phyloP scores from a whole-genome alignment of 2,329 filamentous ascomycete species.

The Tolypocladium capitatum region DNA sequence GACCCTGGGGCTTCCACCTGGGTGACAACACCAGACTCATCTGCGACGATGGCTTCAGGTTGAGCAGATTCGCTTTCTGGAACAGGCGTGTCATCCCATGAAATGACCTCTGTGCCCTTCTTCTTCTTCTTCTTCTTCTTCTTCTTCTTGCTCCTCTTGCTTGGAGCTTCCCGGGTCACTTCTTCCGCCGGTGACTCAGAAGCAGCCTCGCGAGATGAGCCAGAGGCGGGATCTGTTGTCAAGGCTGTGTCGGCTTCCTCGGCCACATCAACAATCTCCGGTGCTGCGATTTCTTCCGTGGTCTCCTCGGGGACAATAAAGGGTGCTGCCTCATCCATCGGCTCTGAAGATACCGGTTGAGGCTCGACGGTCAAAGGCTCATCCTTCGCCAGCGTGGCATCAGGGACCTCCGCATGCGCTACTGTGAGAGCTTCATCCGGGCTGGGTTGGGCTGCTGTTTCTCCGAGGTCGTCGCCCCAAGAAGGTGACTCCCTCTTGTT shows the following conservation, averaged over 20 bases:
- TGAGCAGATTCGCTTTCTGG: neutral
- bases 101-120: slow-evolving; percentile 1
- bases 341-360: neutral
- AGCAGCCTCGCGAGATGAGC: neutral
- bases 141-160: slow-evolving; percentile 8
- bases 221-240: neutral
- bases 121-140: too few relatives aligned
- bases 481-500: slow-evolving; percentile 6
- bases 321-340: neutral
- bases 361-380: neutral
- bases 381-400: neutral
- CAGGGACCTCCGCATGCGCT: neutral
- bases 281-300: neutral
- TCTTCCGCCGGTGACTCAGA: neutral
- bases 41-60: neutral
- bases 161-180: neutral
- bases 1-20: neutral
- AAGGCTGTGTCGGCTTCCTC: neutral
- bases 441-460: neutral
- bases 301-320: neutral
- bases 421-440: neutral
- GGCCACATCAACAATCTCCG: neutral
- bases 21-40: neutral
- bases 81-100: neutral
- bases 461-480: neutral